Conservation (phyloP, 306 rosid genomes). For the Dalbergia cochinchinensis region DNA sequence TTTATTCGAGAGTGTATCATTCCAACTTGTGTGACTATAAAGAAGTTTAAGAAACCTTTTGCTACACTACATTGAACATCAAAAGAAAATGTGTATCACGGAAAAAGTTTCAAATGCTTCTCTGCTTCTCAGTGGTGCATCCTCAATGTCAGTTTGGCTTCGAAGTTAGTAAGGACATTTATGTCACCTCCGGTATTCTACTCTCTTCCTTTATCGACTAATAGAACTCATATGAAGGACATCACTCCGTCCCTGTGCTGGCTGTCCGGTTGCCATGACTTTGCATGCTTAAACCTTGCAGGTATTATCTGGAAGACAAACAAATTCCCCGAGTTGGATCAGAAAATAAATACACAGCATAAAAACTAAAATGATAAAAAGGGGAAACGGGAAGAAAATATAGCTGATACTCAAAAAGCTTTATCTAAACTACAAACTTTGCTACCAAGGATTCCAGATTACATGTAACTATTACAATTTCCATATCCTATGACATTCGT, state of each 20-base stretch:
- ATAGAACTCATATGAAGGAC: constrained; percentile 7
- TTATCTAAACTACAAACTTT: not conserved
- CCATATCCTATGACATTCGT: not conserved
- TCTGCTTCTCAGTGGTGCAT: constrained; percentile 24
- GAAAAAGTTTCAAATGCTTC: not conserved
- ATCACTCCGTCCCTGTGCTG: constrained; percentile 18
- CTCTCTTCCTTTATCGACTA: constrained; percentile 33
- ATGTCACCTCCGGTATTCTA: constrained; percentile 41
- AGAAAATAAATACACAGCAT: not conserved
- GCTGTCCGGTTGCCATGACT: constrained; percentile 27
- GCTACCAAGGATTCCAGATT: constrained; percentile 23
- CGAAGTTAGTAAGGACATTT: constrained; percentile 27
- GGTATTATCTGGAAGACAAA: constrained; percentile 48
- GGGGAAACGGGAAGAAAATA: not conserved
- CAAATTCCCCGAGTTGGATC: constrained; percentile 40
- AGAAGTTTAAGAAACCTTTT: not conserved
- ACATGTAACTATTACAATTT: constrained; percentile 17
- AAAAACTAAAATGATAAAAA: not conserved
- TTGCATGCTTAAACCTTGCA: constrained; percentile 48
- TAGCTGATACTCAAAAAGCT: not conserved
- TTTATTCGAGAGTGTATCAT: not conserved
- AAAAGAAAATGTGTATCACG: constrained; percentile 23
- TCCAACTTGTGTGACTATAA: not conserved
- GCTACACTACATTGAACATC: not conserved
- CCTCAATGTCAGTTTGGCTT: constrained; percentile 34